These are phyloP conservation scores for Ophiostoma angusticollis DNA, from an alignment of 2,329 filamentous ascomycete species.

Conservation along the genomic window DNA sequence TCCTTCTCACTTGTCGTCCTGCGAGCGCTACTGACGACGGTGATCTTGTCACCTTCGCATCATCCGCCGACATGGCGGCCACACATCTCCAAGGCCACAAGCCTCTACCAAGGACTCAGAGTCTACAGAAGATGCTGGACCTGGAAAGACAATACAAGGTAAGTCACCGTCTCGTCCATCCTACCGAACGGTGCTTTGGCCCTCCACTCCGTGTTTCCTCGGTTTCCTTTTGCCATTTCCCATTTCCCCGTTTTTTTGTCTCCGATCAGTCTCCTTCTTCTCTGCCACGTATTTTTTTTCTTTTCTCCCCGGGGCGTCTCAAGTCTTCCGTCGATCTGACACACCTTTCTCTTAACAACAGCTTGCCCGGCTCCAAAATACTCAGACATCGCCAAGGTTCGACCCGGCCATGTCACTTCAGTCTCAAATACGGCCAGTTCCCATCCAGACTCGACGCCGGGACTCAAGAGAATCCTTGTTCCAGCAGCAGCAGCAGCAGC, in stretches of 20 bases:
- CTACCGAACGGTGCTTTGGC: not conserved
- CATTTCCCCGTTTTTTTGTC: not conserved
- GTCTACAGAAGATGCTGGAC: conserved; percentile 46
- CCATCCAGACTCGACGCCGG: conserved; percentile 16
- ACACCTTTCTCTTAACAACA: conserved; percentile 9
- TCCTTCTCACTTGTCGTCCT: not conserved
- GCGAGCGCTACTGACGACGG: not conserved
- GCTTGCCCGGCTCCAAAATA: conserved; percentile 18
- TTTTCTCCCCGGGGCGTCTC: conserved; percentile 3
- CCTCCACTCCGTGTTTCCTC: not conserved
- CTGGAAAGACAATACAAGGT: conserved; percentile 47
- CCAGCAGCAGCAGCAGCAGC: conserved; percentile 15
- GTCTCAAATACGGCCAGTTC: conserved; percentile 9
- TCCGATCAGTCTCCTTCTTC: too few relatives aligned
- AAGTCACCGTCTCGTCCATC: conserved; percentile 13
- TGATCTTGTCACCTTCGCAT: conserved; percentile 2
- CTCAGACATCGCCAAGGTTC: conserved; percentile 5
- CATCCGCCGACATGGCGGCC: conserved; percentile 9
- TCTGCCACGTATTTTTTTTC: conserved; percentile 9
- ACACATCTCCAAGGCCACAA: conserved; percentile 1
- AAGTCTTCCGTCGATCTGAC: conserved; percentile 10
- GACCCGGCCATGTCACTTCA: conserved; percentile 8
- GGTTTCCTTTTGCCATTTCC: conserved; percentile 1
- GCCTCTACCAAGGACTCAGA: conserved; percentile 26
- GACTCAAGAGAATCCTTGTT: conserved; percentile 13